These are phyloP conservation scores for Calonectria leucothoes DNA, from an alignment of 2,329 filamentous ascomycete genomes.

Conservation along the genomic window DNA sequence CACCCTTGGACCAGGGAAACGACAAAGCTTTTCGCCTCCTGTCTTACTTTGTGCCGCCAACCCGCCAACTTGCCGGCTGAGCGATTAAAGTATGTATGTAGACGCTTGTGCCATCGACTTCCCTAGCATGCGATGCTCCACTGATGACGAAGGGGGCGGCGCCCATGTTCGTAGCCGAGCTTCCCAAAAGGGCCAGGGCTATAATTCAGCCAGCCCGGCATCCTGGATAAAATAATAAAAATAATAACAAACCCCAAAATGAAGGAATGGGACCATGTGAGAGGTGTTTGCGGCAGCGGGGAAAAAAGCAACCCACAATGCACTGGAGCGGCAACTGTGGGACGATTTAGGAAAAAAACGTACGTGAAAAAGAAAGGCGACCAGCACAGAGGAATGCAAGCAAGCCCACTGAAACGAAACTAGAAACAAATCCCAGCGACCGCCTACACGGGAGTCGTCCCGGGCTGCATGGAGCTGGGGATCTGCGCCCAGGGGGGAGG, in stretches of 20 bases:
- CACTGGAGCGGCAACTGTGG: conserved; percentile 34
- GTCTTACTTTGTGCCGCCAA: background rate
- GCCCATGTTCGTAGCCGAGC: conserved; percentile 22
- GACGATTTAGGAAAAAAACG: conserved; percentile 36
- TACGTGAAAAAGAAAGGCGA: conserved; percentile 39
- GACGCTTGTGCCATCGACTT: conserved; percentile 8
- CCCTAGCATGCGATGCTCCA: conserved; percentile 18
- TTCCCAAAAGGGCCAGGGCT: background rate
- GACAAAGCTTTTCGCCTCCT: background rate
- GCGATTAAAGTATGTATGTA: conserved; percentile 22
- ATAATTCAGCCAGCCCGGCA: background rate
- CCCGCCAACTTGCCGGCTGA: conserved; percentile 14
- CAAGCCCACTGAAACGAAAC: conserved; percentile 33
- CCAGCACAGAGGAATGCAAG: conserved; percentile 21
- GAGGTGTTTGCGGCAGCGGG: conserved; percentile 19
- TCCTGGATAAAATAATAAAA: background rate
- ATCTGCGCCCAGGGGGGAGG: conserved; percentile 28
- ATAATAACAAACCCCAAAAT: conserved; percentile 13
- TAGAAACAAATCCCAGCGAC: conserved; percentile 26
- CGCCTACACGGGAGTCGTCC: background rate
- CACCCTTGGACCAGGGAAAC: background rate
- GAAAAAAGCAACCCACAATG: conserved; percentile 34
- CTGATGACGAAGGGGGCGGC: conserved; percentile 23
- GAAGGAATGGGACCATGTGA: conserved; percentile 12
- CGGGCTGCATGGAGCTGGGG: conserved; percentile 15